phyloP scores from a whole-genome alignment of 2,329 filamentous ascomycete species.

The Sporothrix luriei region DNA sequence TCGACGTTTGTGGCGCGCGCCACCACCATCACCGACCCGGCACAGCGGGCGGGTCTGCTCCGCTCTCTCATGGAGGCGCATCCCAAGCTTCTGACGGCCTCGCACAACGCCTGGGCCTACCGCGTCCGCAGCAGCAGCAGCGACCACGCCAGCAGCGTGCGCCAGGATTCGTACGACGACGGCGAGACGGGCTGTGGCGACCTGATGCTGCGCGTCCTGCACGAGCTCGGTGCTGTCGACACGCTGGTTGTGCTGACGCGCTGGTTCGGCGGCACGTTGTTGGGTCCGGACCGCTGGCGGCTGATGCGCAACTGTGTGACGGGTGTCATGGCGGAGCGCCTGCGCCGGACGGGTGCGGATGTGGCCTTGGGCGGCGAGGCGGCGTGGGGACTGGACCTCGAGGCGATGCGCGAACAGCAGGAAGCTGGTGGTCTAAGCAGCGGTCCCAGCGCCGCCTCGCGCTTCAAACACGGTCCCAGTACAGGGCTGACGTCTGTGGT shows the following conservation, averaged over 20 bases:
- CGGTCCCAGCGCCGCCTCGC: conserved; percentile 30
- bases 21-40: conserved; percentile 45
- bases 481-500: conserved; percentile 44
- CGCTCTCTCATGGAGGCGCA: conserved; percentile 53
- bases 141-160: conserved; percentile 37
- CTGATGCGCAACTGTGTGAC: conserved; percentile 62
- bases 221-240: conserved; percentile 54
- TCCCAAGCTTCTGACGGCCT: conserved; percentile 55
- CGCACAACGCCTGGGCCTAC: conserved; percentile 62
- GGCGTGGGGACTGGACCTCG: conserved; percentile 62
- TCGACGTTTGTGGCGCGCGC: conserved; percentile 63
- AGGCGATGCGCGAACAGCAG: conserved; percentile 51
- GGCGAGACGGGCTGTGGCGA: conserved; percentile 63
- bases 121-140: conserved; percentile 41
- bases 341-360: conserved; percentile 49
- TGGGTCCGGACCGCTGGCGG: conserved; percentile 64
- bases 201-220: conserved; percentile 58
- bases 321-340: conserved; percentile 56
- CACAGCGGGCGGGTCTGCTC: conserved; percentile 50
- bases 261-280: conserved; percentile 65
- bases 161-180: conserved; percentile 60
- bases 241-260: conserved; percentile 61
- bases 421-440: not conserved
- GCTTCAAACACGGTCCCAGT: conserved; percentile 36
- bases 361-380: conserved; percentile 54